Conservation (phyloP, 768 basidiomycete species). For the Leccinellum albellum region DNA sequence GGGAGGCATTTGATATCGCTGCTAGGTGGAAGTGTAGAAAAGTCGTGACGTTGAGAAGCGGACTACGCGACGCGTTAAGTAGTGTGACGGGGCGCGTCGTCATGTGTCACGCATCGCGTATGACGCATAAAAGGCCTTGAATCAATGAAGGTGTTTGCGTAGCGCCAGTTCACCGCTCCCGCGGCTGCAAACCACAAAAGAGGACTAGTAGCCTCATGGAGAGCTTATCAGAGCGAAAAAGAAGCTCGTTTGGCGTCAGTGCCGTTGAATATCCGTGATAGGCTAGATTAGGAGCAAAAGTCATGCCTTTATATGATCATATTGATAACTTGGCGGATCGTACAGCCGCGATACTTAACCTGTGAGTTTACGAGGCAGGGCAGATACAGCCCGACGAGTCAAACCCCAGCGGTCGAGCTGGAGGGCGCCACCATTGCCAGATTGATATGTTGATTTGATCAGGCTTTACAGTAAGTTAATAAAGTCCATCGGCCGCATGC, state of each 20-base stretch:
- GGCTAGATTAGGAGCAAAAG: not conserved
- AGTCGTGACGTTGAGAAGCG: not conserved
- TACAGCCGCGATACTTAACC: not conserved
- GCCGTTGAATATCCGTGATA: not conserved
- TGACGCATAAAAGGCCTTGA: not conserved
- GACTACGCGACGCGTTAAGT: slow-evolving; percentile 13
- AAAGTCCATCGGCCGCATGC: not conserved
- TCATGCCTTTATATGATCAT: not conserved
- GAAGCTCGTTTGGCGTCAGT: not conserved
- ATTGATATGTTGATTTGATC: not conserved
- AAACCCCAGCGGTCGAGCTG: not conserved
- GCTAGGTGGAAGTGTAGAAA: not conserved
- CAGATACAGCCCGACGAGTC: not conserved
- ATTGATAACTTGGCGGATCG: not conserved
- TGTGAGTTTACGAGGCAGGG: not conserved
- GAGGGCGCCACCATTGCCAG: not conserved
- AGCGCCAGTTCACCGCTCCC: not conserved
- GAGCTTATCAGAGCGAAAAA: not conserved
- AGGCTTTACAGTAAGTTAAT: not conserved
- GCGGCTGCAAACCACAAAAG: not conserved
- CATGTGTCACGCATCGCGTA: slow-evolving; percentile 16
- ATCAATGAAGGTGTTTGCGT: not conserved
- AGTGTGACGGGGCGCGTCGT: slow-evolving; percentile 26
- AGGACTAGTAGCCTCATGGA: not conserved
- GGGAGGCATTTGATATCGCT: slow-evolving; percentile 6